Conservation (phyloP, 306 rosid genomes). For the Citrullus amarus region DNA sequence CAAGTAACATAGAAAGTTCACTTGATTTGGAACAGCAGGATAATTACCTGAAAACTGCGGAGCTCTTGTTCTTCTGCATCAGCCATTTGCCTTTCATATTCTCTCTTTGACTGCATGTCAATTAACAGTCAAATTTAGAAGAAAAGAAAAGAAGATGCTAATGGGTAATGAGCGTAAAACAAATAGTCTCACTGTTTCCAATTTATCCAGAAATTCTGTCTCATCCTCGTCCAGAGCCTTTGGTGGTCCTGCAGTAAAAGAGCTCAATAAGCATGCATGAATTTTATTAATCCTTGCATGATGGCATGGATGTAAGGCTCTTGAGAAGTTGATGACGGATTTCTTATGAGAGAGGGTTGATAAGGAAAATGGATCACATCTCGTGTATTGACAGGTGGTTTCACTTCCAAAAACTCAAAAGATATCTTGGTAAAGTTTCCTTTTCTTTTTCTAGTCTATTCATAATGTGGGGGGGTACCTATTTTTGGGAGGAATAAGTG, state of each 20-base stretch:
- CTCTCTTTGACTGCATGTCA: slow-evolving; percentile 52
- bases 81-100: slow-evolving; percentile 65
- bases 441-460: too few species aligned
- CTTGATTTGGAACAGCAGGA: not conserved
- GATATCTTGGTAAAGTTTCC: too few species aligned
- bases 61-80: slow-evolving; percentile 64
- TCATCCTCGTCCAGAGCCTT: slow-evolving; percentile 95
- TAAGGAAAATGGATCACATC: too few species aligned
- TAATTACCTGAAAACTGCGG: slow-evolving; percentile 60
- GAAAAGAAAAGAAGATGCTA: not conserved
- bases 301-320: not conserved
- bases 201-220: slow-evolving; percentile 77
- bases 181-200: slow-evolving; percentile 40
- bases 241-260: slow-evolving; percentile 59
- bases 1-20: not conserved
- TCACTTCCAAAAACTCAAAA: too few species aligned
- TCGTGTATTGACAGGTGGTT: too few species aligned
- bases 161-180: not conserved
- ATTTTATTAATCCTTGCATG: not conserved
- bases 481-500: too few species aligned
- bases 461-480: too few species aligned
- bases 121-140: not conserved
- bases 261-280: not conserved
- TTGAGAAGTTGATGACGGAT: too few species aligned
- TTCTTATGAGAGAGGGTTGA: too few species aligned